Base-by-base conservation (phyloP, 495 filamentous ascomycete species). In the Tuber melanosporum region DNA sequence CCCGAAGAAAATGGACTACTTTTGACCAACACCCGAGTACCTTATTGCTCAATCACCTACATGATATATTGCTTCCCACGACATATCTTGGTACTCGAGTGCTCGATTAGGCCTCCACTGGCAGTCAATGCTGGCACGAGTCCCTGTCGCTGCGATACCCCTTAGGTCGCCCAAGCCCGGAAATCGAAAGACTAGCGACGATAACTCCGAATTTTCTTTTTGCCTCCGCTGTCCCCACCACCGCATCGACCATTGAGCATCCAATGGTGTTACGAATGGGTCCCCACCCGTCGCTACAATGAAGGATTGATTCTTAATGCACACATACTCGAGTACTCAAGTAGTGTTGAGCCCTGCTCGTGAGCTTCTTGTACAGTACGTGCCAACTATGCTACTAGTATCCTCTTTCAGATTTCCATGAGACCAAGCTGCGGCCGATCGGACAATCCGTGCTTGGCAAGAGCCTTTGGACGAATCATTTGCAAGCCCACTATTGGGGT, bases 261-360 rank as follows among this genome's bases (percentile, higher is more conserved):
- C 95, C 95, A 75, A 98, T 91, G 20, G 89, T 91, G 84, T 99
- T 99, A 82, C 93, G 90, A 71, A 98, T 89, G 2, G 94, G 95
- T 0, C 83, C 42, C 95, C 92, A 19, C 95, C 94, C 1, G 95
- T 98, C 14, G 95, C 94, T 17, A 94, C 97, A 79, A 78, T 95
- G 88, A 98, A 98, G 87, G 98, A 97, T 79, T 98, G 95, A 80
- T 98, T 98, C 84, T 98, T 94, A 77, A 98, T 97, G 85, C 98
- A 98, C 71, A 98, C 92, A 82, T 91, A 97, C n/a, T n/a, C n/a
- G n/a, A n/a, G 85, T 98, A 98, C 71, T n/a, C n/a, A 98, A 91
- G 82, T 91, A 97, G 83, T 98, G 93, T 85, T 95, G 85, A 0
- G 95, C 95, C 73, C 91, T 92, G 42, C 90, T 85, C 78, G 98